A percentile compares a stretch with the other conserved stretches of the same genome.
Conservation (phyloP, 2,329 filamentous ascomycete genomes). For the Pseudocercospora fuligena region DNA sequence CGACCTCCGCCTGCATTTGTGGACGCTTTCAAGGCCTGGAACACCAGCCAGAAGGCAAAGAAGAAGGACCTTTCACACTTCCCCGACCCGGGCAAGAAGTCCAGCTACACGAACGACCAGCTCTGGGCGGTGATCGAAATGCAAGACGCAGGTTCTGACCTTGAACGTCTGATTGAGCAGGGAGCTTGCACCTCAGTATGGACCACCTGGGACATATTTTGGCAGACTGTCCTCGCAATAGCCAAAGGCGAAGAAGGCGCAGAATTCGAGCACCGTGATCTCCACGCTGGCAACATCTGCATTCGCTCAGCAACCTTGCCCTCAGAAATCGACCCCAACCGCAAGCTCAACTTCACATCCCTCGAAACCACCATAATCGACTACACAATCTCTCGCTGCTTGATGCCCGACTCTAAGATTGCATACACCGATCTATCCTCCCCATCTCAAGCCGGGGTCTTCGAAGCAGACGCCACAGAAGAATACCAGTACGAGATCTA, state of each 20-base stretch:
- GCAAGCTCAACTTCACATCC: slow-evolving; percentile 57
- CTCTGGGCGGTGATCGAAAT: slow-evolving; percentile 70
- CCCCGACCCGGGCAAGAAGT: slow-evolving; percentile 60
- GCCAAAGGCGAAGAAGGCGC: slow-evolving; percentile 65
- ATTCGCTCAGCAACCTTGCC: slow-evolving; percentile 41
- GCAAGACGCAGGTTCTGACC: slow-evolving; percentile 66
- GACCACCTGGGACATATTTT: slow-evolving; percentile 67
- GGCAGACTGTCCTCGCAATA: slow-evolving; percentile 66
- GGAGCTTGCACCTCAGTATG: slow-evolving; percentile 46
- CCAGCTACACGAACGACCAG: slow-evolving; percentile 59
- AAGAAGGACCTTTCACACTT: slow-evolving; percentile 53
- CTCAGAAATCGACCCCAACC: slow-evolving; percentile 32
- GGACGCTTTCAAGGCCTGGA: slow-evolving; percentile 52
- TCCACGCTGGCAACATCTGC: slow-evolving; percentile 71
- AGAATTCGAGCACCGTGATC: slow-evolving; percentile 68
- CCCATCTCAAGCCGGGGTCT: slow-evolving; percentile 49
- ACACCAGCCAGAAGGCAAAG: slow-evolving; percentile 48
- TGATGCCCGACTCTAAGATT: slow-evolving; percentile 46
- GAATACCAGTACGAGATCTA: slow-evolving; percentile 64
- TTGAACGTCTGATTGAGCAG: slow-evolving; percentile 48
- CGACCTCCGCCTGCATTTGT: slow-evolving; percentile 58
- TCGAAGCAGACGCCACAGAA: slow-evolving; percentile 51
- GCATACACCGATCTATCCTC: slow-evolving; percentile 55
- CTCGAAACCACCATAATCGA: slow-evolving; percentile 70
- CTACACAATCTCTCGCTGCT: slow-evolving; percentile 69